Base-by-base conservation (phyloP, 352 stramenopile genomes). In the Pythium brachiatum region DNA sequence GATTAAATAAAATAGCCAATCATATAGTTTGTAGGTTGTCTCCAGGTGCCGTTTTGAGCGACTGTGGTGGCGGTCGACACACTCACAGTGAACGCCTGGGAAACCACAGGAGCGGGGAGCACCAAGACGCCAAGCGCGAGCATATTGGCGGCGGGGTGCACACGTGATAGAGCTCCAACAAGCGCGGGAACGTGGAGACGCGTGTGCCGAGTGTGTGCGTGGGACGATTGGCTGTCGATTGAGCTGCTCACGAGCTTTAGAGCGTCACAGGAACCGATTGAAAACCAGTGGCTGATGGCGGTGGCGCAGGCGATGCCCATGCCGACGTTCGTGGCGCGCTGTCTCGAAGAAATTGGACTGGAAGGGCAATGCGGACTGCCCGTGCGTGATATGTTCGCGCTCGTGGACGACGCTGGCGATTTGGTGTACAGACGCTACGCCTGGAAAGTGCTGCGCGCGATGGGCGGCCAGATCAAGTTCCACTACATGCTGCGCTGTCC, bases 341-440 rank as follows among this genome's bases (percentile, higher is more conserved):
- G 82, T 55, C 69, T 94, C 46, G 86, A 95, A 64, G 84, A 91
- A 50, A 87, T 92, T 50, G 82, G 79, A 1, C 79, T 95, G 34
- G 82, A 92, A 56, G 86, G 86, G 12, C 80, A 83, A 39, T 91
- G 80, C 26, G 86, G 86, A 0, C 63, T 95, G 52, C 72, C 78
- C 8, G 48, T 95, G 26, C 64, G 74, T 32, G 75, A 79, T 27
- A 64, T 93, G 47, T 91, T 93, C 44, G 76, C 73, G 31, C 55
- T 79, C 0, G 70, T 83, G 44, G 83, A 94, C 57, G 68, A 76
- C 23, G 58, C 75, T n/a, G 52, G 73, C 25, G 86, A 92, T 47
- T 46, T 74, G 15, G 62, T 69, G 36, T 90, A 79, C 59, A 75
- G 84, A 25, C 70, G 72, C 31, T 84, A 81, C 50, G 77, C 82